Percentiles rank a stretch among this genome's conserved stretches.
Evolutionary conservation across 1,139 yeast genomes (phyloP).

Genomic region (Hyphopichia pseudoburtonii): DNA sequence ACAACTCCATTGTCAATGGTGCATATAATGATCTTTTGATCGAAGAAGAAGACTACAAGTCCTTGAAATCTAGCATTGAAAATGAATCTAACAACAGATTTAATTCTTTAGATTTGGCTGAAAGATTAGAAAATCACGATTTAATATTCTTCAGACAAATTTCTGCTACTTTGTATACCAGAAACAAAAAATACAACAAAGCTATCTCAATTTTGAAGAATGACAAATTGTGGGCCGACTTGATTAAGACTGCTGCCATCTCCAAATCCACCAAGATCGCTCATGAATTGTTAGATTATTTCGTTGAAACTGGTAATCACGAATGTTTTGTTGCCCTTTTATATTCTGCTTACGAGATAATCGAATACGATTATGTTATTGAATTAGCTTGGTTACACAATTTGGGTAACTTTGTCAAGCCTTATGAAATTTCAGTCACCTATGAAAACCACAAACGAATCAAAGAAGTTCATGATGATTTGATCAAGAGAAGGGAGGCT

Average conservation of each 20-base stretch:
- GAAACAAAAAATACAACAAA: constrained; percentile 90
- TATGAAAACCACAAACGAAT: constrained; percentile 74
- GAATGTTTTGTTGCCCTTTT: constrained; percentile 92
- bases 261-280: constrained; percentile 80
- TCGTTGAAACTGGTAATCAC: constrained; percentile 95
- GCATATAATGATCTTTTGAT: constrained; percentile 95
- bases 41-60: constrained; percentile 95
- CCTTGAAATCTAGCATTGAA: constrained; percentile 84
- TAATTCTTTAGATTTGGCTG: constrained; percentile 90
- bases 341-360: constrained; percentile 79
- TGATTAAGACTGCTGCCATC: constrained; percentile 87
- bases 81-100: constrained; percentile 77
- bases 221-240: constrained; percentile 93
- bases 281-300: constrained; percentile 84
- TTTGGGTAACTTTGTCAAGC: constrained; percentile 77
- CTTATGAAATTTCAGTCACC: constrained; percentile 81
- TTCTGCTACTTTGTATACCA: constrained; percentile 90
- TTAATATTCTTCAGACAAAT: constrained; percentile 92
- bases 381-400: constrained; percentile 91
- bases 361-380: constrained; percentile 79
- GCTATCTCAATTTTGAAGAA: constrained; percentile 85
- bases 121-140: constrained; percentile 88
- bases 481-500: constrained; percentile 66
- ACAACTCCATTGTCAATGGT: constrained; percentile 85
- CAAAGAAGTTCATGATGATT: constrained; percentile 65